A percentile compares a stretch with the other conserved stretches of the same genome.
phyloP scores from a whole-genome alignment of 116 monocot species.

The Zostera marina region DNA sequence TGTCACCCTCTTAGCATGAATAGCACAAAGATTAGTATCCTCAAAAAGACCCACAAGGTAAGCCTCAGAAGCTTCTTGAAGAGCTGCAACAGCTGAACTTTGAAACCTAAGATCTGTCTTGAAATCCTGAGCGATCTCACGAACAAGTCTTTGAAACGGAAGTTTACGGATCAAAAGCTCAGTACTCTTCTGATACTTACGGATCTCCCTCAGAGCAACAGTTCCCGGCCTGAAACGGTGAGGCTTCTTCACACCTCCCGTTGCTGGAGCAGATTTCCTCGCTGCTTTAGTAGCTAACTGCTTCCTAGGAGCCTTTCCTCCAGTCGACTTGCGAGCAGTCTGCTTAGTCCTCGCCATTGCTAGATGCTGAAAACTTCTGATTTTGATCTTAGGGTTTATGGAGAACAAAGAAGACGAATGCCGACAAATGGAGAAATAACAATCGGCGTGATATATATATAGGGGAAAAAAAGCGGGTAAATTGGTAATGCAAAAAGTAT shows the following conservation, averaged over 20 bases:
- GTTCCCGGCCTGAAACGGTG: neutral
- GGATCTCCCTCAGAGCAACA: conserved; percentile 1
- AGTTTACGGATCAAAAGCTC: conserved; percentile 1
- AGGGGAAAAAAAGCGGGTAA: conserved; percentile 1
- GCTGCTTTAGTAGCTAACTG: neutral
- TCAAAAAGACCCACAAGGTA: neutral
- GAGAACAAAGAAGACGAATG: neutral
- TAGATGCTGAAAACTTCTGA: neutral
- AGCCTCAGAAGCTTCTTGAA: neutral
- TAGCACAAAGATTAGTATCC: conserved; percentile 3
- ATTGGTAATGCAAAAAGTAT: neutral
- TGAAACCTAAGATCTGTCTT: conserved; percentile 3
- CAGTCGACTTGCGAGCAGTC: conserved; percentile 1
- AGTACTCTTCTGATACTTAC: conserved; percentile 1
- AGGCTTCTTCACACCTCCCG: neutral
- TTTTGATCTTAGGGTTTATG: neutral
- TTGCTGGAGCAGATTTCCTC: conserved; percentile 1
- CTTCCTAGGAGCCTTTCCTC: conserved; percentile 1
- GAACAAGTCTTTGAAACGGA: conserved; percentile 6
- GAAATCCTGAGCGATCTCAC: conserved; percentile 8
- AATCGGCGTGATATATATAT: neutral
- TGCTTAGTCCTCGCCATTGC: neutral
- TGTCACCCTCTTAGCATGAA: conserved; percentile 5
- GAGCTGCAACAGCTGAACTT: neutral
- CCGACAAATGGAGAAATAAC: neutral